Conservation (phyloP, 345 rosid species). For the Gossypium stocksii region DNA sequence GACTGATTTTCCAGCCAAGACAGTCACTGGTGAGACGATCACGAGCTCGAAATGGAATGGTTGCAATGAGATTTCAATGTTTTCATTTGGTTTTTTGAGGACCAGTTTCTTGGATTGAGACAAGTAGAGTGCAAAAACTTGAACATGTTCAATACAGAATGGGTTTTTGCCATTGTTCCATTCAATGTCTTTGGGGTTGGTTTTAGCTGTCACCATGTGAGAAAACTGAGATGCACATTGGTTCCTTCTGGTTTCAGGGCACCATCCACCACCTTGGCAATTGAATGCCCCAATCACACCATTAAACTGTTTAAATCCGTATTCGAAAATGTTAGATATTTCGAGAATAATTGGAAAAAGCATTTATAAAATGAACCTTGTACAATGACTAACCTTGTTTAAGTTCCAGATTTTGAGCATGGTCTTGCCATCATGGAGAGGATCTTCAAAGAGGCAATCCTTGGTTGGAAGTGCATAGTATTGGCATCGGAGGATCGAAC, state of each 20-base stretch:
- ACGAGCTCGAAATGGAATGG: slow-evolving; percentile 81
- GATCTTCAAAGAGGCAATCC: slow-evolving; percentile 81
- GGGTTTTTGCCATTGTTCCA: slow-evolving; percentile 78
- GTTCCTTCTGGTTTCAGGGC: slow-evolving; percentile 70
- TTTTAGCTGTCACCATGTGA: slow-evolving; percentile 43
- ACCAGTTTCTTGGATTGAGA: slow-evolving; percentile 59
- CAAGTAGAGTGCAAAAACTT: slow-evolving; percentile 48
- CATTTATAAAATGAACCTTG: too few species aligned
- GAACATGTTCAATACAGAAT: slow-evolving; percentile 50
- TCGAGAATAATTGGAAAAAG: too few species aligned
- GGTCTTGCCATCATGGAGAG: slow-evolving; percentile 96
- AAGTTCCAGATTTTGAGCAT: slow-evolving; percentile 98
- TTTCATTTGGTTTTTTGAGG: slow-evolving; percentile 43
- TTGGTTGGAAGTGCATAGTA: slow-evolving; percentile 85
- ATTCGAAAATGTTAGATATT: neutral
- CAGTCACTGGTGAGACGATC: slow-evolving; percentile 60
- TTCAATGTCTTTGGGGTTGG: slow-evolving; percentile 59
- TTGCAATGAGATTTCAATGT: slow-evolving; percentile 52
- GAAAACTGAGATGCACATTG: slow-evolving; percentile 61
- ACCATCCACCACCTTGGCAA: slow-evolving; percentile 99
- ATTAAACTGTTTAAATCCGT: slow-evolving; percentile 41
- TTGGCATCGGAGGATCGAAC: slow-evolving; percentile 72
- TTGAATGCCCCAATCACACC: slow-evolving; percentile 86
- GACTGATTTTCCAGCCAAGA: slow-evolving; percentile 34
- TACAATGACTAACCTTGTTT: slow-evolving; percentile 40